Evolutionary conservation across 1,139 yeast species (phyloP).

Genomic region (Neolecta irregularis): DNA sequence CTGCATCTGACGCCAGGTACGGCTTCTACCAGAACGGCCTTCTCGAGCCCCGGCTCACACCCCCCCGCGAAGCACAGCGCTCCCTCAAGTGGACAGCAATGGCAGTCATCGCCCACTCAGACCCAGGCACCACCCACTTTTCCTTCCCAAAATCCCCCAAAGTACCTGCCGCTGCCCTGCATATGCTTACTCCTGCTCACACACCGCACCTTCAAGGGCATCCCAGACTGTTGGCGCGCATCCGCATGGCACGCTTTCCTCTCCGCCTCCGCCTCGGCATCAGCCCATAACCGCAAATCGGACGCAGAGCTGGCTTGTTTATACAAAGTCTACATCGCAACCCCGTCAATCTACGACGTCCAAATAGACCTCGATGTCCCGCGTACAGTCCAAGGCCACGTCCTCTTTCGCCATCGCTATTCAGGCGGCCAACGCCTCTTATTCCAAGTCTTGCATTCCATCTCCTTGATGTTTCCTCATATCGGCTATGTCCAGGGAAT

Average conservation of each 20-base stretch:
- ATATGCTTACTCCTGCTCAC: too few species aligned
- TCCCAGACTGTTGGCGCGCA: slow-evolving; percentile 19
- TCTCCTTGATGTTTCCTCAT: slow-evolving; percentile 15
- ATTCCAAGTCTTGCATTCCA: slow-evolving; percentile 17
- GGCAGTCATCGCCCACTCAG: not conserved
- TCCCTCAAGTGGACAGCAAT: not conserved
- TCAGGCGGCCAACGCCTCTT: slow-evolving; percentile 16
- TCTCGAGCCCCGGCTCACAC: too few species aligned
- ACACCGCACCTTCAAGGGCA: slow-evolving; percentile 15
- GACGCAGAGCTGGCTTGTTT: slow-evolving; percentile 5
- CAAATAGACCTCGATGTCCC: slow-evolving; percentile 19
- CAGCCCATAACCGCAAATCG: slow-evolving; percentile 5
- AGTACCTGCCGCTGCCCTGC: too few species aligned
- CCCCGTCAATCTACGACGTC: slow-evolving; percentile 12
- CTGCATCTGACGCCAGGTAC: too few species aligned
- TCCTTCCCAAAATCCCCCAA: too few species aligned
- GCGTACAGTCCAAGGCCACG: slow-evolving; percentile 17
- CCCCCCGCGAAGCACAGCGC: slow-evolving; percentile 2
- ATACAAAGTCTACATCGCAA: not conserved
- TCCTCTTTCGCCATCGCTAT: slow-evolving; percentile 16
- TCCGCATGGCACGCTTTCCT: slow-evolving; percentile 12
- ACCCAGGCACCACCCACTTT: not conserved
- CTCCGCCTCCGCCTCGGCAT: slow-evolving; percentile 5
- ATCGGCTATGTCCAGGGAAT: slow-evolving; percentile 19
- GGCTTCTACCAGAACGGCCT: too few species aligned